Evolutionary conservation across 192 early-diverging fungal genomes (phyloP), one percentile per base, ranked within the genome.

Genomic region (Coemansia sp.): DNA sequence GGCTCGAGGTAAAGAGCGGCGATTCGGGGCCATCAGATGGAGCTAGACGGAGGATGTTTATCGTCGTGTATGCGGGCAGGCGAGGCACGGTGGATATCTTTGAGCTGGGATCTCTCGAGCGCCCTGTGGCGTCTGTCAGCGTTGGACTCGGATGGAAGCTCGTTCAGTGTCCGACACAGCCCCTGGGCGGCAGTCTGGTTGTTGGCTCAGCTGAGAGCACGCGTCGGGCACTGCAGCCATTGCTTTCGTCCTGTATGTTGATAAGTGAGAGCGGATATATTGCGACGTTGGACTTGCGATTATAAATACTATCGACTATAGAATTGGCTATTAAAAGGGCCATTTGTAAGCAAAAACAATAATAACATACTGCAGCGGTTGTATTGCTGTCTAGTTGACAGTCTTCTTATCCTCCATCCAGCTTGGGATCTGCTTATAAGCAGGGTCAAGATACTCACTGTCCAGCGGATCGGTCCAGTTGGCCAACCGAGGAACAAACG

Each of bases 91-190:
- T 72, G 3, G 69, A 72, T 33, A 45, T 61, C 4, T 65, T 60
- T 25, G 62, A 53, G 49, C 48, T 72, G 4, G 69, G 53, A 2
- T 23, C 44, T 4, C 39, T 54, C 30, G 53, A 60, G 34, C 50
- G 52, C 29, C 57, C 58, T 2, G 18, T 60, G 18, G 69, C 62
- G 14, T 65, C 57, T 26, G 45, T 57, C 24, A 57, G 32, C 29
- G 35, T 72, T 36, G 69, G 69, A 3, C 28, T 50, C 2, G 69
- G 62, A 0, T 72, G 69, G 69, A 57, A 22, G 23, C 54, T 65
- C 5, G 53, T 65, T 2, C 69, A 72, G 58, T 56, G 58, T 18
- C 69, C 69, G 5, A 53, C 62, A n/a, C 69, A 72, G 53, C 69
- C 62, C 15, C 62, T 72, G 10, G 69, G 69, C 11, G 69, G 68